These are phyloP conservation scores for Corrigiola litoralis DNA, from an alignment of 179 eudicot species.

Conservation along the genomic window DNA sequence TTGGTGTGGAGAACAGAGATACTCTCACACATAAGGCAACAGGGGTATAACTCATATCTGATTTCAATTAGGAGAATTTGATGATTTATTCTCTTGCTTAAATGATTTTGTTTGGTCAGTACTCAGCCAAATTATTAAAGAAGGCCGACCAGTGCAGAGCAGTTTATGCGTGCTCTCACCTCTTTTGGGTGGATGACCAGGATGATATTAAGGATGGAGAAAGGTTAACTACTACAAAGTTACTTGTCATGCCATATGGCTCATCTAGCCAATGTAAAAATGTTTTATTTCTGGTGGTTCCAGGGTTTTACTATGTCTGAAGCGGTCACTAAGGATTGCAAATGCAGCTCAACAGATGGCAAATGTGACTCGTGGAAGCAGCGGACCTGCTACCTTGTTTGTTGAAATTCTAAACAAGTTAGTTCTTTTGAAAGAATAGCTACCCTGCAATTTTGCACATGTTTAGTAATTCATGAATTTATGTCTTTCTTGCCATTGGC, in stretches of 20 bases:
- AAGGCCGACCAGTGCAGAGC: conserved; percentile 99
- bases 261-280: background rate
- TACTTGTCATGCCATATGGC: background rate
- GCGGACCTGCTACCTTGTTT: conserved; percentile 86
- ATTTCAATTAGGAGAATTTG: background rate
- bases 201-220: conserved; percentile 93
- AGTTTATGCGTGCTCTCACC: conserved; percentile 92
- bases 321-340: conserved; percentile 92
- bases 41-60: conserved; percentile 52
- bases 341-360: conserved; percentile 99
- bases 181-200: conserved; percentile 93
- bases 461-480: background rate
- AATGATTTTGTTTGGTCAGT: conserved; percentile 35
- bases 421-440: conserved; percentile 24
- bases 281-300: conserved; percentile 7
- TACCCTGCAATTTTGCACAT: background rate
- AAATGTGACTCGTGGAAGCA: conserved; percentile 88
- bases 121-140: conserved; percentile 91
- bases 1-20: conserved; percentile 93
- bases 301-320: conserved; percentile 91
- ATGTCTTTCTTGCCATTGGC: background rate
- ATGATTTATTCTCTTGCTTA: background rate
- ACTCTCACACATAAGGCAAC: conserved; percentile 97
- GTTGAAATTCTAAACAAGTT: conserved; percentile 96
- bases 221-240: conserved; percentile 40